phyloP scores from a whole-genome alignment of 1,284 basidiomycete species.

The Leccinum cinnamomeum region DNA sequence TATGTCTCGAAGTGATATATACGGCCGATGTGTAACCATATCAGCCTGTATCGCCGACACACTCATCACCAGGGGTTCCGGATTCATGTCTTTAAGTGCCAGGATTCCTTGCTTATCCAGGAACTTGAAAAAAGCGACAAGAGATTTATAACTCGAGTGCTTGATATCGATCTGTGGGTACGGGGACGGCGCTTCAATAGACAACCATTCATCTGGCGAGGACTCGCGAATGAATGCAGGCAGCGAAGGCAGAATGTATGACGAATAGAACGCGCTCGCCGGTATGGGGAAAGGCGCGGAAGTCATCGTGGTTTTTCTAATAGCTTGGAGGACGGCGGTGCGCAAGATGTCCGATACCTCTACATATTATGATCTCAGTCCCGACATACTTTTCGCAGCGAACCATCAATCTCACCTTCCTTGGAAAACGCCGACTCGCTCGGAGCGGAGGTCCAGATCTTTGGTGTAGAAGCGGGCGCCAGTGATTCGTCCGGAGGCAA shows the following conservation, averaged over 20 bases:
- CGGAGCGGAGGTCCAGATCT: constrained; percentile 11
- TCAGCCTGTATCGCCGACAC: constrained; percentile 64
- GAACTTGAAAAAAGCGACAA: constrained; percentile 76
- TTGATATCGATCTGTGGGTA: constrained; percentile 57
- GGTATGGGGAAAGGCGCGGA: constrained; percentile 69
- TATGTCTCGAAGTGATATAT: constrained; percentile 63
- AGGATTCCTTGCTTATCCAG: constrained; percentile 72
- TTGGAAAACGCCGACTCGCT: constrained; percentile 18
- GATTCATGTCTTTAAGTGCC: constrained; percentile 70
- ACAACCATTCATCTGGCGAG: constrained; percentile 20
- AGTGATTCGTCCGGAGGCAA: constrained; percentile 9
- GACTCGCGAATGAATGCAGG: constrained; percentile 46
- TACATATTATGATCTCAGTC: constrained; percentile 25
- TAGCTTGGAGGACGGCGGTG: constrained; percentile 69
- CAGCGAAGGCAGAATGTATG: constrained; percentile 74
- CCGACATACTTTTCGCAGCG: not conserved
- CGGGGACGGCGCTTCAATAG: constrained; percentile 31
- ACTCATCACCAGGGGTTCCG: constrained; percentile 61
- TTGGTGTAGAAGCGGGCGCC: constrained; percentile 4
- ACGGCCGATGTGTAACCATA: constrained; percentile 50
- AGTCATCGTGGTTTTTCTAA: constrained; percentile 46
- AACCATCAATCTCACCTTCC: constrained; percentile 26
- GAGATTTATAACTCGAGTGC: constrained; percentile 75
- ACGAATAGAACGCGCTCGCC: constrained; percentile 74
- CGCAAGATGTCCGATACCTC: constrained; percentile 70